Evolutionary conservation across 768 basidiomycete genomes (phyloP), one percentile per base, ranked within the genome.

Genomic region (Pleurotus eryngii): DNA sequence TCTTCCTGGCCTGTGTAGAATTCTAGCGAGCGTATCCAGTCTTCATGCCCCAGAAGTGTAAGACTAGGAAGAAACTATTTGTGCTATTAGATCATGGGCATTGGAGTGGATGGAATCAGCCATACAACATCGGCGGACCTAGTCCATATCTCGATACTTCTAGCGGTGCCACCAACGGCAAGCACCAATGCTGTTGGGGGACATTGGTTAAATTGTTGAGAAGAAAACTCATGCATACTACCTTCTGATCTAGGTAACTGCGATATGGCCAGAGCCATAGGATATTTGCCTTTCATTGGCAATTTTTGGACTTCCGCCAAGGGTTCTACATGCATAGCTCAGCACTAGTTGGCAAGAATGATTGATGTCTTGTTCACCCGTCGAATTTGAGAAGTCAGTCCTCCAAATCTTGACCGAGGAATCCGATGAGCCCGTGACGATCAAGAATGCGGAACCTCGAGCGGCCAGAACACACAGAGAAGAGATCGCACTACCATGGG

Each of bases 11-110:
- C 60, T 0, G 63, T 43, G 46, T 76, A 76, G 69, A 98, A 94
- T 1, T 86, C 80, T 38, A 98, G 81, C 59, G 85, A 79, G 54
- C 89, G 85, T 55, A 98, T 81, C 97, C 97, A 99, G 65, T 99
- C 96, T 77, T 97, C 92, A 65, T 99, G 97, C 2, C 97, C 97
- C 11, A 82, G 73, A 48, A 92, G 75, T 0, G 39, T 54, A 42
- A 54, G 51, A 75, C 72, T 3, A 82, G 81, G 17, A 84, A 81
- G 55, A 72, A 77, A 12, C 85, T 75, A 66, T 87, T 89, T 88
- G 87, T 27, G 35, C 54, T 17, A 59, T 61, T 37, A 56, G 26
- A 6, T 30, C 46, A 35, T 15, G 20, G 5, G 38, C 3, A 12
- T 46, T 47, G 45, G n/a, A 57, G n/a, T 18, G 45, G 53, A 47